Evolutionary conservation across 805 yeast species (phyloP).

Genomic region (Blastobotrys chiropterorum): DNA sequence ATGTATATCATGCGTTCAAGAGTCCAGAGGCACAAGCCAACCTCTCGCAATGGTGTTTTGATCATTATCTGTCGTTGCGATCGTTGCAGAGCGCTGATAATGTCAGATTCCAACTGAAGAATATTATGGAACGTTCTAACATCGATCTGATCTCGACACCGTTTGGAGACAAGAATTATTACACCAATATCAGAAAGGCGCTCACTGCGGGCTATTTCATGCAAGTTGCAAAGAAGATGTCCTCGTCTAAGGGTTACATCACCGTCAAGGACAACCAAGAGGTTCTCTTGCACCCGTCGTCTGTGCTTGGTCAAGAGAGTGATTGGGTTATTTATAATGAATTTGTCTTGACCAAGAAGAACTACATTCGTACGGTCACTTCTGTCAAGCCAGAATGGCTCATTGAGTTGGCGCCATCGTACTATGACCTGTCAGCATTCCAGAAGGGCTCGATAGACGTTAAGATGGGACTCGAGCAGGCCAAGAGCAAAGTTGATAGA

Average conservation of each 20-base stretch:
- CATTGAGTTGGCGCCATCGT: constrained; percentile 69
- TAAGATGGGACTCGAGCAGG: constrained; percentile 59
- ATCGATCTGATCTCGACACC: constrained; percentile 67
- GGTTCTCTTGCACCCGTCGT: constrained; percentile 87
- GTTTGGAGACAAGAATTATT: constrained; percentile 56
- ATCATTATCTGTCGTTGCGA: constrained; percentile 77
- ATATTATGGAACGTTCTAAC: constrained; percentile 78
- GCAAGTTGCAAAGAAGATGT: constrained; percentile 94
- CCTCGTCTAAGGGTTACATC: constrained; percentile 52
- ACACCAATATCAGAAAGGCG: constrained; percentile 77
- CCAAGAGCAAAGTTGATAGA: constrained; percentile 37
- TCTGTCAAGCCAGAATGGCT: constrained; percentile 89
- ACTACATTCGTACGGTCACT: constrained; percentile 92
- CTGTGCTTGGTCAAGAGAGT: constrained; percentile 78
- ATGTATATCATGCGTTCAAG: constrained; percentile 80
- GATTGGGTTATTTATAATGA: constrained; percentile 96
- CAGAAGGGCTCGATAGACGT: constrained; percentile 70
- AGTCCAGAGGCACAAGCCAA: constrained; percentile 62
- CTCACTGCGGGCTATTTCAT: constrained; percentile 90
- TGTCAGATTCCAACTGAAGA: constrained; percentile 74
- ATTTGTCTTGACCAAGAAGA: constrained; percentile 87
- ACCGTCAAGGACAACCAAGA: constrained; percentile 96
- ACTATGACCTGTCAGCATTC: constrained; percentile 58
- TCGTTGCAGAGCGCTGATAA: constrained; percentile 80
- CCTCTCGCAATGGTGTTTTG: constrained; percentile 79